Evolutionary conservation across 768 basidiomycete genomes (phyloP).

Genomic region (Mycena sanguinolenta): DNA sequence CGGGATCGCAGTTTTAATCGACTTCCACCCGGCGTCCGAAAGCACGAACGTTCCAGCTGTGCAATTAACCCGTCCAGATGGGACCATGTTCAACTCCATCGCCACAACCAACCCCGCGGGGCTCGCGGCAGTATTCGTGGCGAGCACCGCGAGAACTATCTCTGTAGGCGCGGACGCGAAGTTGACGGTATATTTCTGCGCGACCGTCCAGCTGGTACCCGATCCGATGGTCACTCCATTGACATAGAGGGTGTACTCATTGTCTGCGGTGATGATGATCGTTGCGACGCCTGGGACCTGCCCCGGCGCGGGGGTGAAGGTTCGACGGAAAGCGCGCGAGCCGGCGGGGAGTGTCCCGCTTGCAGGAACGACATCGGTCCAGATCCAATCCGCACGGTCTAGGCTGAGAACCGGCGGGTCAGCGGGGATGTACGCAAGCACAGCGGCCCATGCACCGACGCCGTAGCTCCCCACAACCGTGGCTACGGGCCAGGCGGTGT

Average conservation of each 20-base stretch:
- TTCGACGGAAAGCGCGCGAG: constrained; percentile 5
- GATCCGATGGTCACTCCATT: constrained; percentile 20
- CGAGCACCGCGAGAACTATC: constrained; percentile 21
- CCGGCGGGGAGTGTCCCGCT: constrained; percentile 15
- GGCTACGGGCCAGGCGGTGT: constrained; percentile 20
- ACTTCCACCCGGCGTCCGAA: constrained; percentile 11
- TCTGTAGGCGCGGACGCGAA: background rate
- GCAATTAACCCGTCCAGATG: constrained; percentile 1
- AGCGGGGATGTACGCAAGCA: background rate
- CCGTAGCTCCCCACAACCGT: background rate
- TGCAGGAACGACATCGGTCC: constrained; percentile 16
- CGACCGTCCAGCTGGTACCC: background rate
- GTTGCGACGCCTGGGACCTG: background rate
- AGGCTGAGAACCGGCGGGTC: background rate
- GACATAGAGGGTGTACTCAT: constrained; percentile 15
- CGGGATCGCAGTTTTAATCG: constrained; percentile 10
- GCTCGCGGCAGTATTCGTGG: constrained; percentile 10
- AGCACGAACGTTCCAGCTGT: constrained; percentile 1
- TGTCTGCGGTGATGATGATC: constrained; percentile 22
- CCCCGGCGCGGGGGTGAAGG: background rate
- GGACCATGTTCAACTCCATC: constrained; percentile 26
- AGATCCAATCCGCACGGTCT: constrained; percentile 6
- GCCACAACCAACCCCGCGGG: constrained; percentile 6
- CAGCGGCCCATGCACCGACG: background rate
- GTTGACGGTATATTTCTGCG: constrained; percentile 20